Evolutionary conservation across 495 filamentous ascomycete species (phyloP).

Genomic region (Stereocaulon alpinum): DNA sequence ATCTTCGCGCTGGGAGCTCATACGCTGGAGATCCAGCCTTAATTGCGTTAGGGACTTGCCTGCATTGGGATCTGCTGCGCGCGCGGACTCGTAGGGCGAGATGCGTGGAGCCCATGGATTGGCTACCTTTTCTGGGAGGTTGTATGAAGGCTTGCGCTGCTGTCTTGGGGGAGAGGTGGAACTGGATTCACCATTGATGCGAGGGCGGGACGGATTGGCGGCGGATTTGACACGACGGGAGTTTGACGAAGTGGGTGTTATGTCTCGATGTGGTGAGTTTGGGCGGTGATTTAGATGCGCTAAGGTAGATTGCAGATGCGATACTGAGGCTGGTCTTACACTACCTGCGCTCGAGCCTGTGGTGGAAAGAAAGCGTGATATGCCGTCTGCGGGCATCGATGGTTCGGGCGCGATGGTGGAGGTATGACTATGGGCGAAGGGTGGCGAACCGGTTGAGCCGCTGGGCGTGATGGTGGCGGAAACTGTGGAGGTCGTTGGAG

Average conservation of each 20-base stretch:
- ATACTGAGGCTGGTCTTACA: conserved; percentile 20
- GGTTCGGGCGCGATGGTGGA: conserved; percentile 13
- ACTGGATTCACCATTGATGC: background rate
- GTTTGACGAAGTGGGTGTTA: background rate
- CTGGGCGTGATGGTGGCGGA: conserved; percentile 20
- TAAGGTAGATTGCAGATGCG: conserved; percentile 18
- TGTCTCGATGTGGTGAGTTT: conserved; percentile 1
- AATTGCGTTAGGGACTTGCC: conserved; percentile 22
- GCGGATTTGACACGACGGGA: conserved; percentile 19
- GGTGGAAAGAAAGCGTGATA: conserved; percentile 21
- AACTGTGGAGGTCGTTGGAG: conserved; percentile 15
- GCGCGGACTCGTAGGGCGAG: conserved; percentile 22
- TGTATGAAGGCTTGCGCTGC: background rate
- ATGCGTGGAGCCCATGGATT: conserved; percentile 4
- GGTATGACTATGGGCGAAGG: conserved; percentile 16
- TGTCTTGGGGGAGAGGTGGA: conserved; percentile 6
- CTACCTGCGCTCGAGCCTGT: conserved; percentile 16
- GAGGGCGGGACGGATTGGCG: conserved; percentile 15
- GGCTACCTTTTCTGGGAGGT: background rate
- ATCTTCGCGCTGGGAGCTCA: conserved; percentile 16
- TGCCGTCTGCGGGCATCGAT: conserved; percentile 22
- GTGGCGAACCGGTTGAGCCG: conserved; percentile 17
- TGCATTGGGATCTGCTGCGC: conserved; percentile 14
- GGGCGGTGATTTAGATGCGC: conserved; percentile 3
- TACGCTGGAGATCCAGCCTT: conserved; percentile 22